Evolutionary conservation across 306 rosid species (phyloP).

Genomic region (Benincasa hispida): DNA sequence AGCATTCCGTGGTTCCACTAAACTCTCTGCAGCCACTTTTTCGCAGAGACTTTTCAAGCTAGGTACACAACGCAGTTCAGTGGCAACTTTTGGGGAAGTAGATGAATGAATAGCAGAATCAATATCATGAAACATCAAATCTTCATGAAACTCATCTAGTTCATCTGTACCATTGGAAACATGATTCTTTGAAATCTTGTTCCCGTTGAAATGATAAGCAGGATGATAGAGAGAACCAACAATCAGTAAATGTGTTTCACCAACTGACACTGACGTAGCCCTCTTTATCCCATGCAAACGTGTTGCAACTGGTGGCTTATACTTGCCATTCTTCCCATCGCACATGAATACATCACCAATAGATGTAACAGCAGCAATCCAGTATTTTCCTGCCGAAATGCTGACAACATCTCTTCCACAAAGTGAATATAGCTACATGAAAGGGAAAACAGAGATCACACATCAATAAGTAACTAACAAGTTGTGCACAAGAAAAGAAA

Average conservation of each 20-base stretch:
- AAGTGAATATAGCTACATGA: constrained; percentile 47
- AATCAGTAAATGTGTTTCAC: constrained; percentile 80
- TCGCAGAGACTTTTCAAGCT: constrained; percentile 83
- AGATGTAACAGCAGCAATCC: constrained; percentile 75
- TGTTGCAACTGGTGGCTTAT: constrained; percentile 56
- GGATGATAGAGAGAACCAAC: constrained; percentile 83
- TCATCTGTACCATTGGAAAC: constrained; percentile 26
- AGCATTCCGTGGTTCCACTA: constrained; percentile 96
- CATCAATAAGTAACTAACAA: constrained; percentile 2
- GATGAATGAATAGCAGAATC: constrained; percentile 25
- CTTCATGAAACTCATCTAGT: constrained; percentile 51
- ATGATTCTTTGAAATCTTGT: constrained; percentile 27
- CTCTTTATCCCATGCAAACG: constrained; percentile 76
- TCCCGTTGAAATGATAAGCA: constrained; percentile 26
- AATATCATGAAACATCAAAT: constrained; percentile 43
- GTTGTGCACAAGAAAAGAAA: neutral
- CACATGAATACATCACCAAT: constrained; percentile 88
- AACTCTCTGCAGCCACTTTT: constrained; percentile 67
- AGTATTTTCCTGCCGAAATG: constrained; percentile 87
- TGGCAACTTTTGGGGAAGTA: constrained; percentile 21
- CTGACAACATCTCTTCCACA: constrained; percentile 58
- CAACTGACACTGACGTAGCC: constrained; percentile 81
- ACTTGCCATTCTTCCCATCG: constrained; percentile 84
- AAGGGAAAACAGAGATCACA: neutral
- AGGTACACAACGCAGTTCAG: constrained; percentile 33